Base-by-base conservation (phyloP, 2,329 filamentous ascomycete genomes). In the Fusarium bulbicola region DNA sequence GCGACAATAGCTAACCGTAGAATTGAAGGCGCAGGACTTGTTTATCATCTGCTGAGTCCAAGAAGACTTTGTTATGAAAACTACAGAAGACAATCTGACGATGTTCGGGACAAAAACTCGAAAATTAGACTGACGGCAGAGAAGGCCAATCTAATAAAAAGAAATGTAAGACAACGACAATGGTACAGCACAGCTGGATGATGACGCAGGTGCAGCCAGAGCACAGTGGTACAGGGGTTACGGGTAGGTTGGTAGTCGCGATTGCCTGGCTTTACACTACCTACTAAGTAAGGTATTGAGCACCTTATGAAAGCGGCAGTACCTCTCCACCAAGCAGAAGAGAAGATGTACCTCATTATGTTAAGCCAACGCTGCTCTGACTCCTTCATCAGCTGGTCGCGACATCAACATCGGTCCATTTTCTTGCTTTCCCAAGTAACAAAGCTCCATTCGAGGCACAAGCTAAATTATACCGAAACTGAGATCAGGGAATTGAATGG, bases 141-240 rank as follows among this genome's bases (percentile, higher is more conserved):
- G 30, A 40, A 60, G 43, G 32, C 46, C 52, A 70, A 50, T 37
- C 64, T 63, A 49, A 70, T 63, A 45, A 70, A 52, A 52, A 28
- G 39, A 46, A 72, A 28, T 39, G 53, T 46, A 50, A 74, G 71
- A 54, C 63, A 68, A 26, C 34, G 21, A 50, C 12, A 50, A 34
- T 34, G 16, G 47, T 50, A 50, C 47, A 34, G 47, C n/a, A 50
- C 47, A 34, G 30, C 47, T 50, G 47, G 63, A 57, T 68, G 66
- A 75, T 75, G 73, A 75, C 73, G 73, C 73, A 75, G 64, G 67
- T 75, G 73, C 70, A 71, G 66, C 73, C 67, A 64, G 50, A 63
- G 20, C 46, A 54, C 39, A 42, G 40, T 42, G 40, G 46, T 60
- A 40, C 71, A 73, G 67, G 72, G 72, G 40, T 66, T 53, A 49